These are phyloP conservation scores for Pseudohalonectria lignicola DNA, from an alignment of 2,329 filamentous ascomycete genomes.

Conservation along the genomic window DNA sequence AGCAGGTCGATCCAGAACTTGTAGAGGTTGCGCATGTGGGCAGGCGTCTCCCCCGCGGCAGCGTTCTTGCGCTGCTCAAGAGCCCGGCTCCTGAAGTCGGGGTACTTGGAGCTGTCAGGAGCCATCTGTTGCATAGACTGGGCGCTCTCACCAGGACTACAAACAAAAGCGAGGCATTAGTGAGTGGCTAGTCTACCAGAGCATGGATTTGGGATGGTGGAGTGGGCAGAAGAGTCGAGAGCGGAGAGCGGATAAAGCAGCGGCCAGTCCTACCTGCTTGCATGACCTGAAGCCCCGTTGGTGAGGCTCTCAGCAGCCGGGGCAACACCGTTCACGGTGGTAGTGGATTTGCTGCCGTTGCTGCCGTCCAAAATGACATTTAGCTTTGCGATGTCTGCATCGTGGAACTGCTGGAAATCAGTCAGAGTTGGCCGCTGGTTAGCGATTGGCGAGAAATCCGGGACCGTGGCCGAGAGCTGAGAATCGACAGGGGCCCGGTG, in stretches of 20 bases:
- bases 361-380: slow-evolving; percentile 1
- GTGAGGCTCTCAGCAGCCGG: background rate
- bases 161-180: too few relatives aligned
- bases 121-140: too few relatives aligned
- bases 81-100: slow-evolving; percentile 25
- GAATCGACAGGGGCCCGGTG: slow-evolving; percentile 28
- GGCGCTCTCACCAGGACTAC: too few relatives aligned
- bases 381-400: slow-evolving; percentile 7
- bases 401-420: slow-evolving; percentile 18
- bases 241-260: too few relatives aligned
- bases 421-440: slow-evolving; percentile 12
- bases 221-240: too few relatives aligned
- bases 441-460: slow-evolving; percentile 42
- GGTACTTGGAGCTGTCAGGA: slow-evolving; percentile 13
- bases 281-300: background rate
- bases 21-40: slow-evolving; percentile 57
- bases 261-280: slow-evolving; percentile 7
- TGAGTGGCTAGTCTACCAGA: too few relatives aligned
- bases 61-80: slow-evolving; percentile 23
- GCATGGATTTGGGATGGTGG: too few relatives aligned
- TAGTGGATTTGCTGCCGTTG: too few relatives aligned
- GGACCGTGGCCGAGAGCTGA: slow-evolving; percentile 50
- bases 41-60: slow-evolving; percentile 26
- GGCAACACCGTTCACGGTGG: slow-evolving; percentile 3
- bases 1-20: slow-evolving; percentile 68